Evolutionary conservation across 2,329 filamentous ascomycete genomes (phyloP), one percentile per base, ranked within the genome.

Genomic region (Cadophora sp.): DNA sequence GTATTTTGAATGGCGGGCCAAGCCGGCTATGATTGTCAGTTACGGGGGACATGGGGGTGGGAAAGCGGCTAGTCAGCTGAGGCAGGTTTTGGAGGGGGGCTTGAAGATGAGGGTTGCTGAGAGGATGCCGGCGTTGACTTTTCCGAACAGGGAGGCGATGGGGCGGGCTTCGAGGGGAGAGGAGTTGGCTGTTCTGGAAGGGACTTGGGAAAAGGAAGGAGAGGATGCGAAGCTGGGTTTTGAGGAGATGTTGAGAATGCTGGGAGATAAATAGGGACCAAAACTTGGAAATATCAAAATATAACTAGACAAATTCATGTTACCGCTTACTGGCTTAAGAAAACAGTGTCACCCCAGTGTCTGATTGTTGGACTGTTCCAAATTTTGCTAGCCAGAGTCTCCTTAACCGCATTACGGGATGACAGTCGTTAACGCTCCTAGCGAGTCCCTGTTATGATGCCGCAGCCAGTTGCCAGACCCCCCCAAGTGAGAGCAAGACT

Each of bases 1-100:
- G 9, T 83, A 76, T 66, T 69, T 83, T 64, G 82, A 84, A 68
- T 84, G 82, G 82, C 76, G 68, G 13, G 79, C 78, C 1, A 84
- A 84, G 65, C 77, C 81, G 1, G 81, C 78, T 5, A 74, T 80
- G 71, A 78, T 84, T 67, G 78, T 84, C 9, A 80, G 75, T 45
- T 84, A 84, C 74, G 82, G 83, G 0, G 78, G 80, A 48, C 74
- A 76, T 30, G 81, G 81, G 0, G 80, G 81, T 0, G 74, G 66
- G 1, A 80, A 81, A 58, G 77, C 77, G 2, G 77, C 77, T 1
- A 76, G 64, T 30, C 78, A 80, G 66, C 69, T 82, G 69, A 70
- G 69, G 27, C 68, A 75, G 24, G 73, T 81, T 22, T 67, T 81
- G 45, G 69, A 71, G 13, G 80, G 76, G 0, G 55, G 36, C 0